A percentile compares a stretch with the other conserved stretches of the same genome.
Conservation (phyloP, 1,284 basidiomycete genomes). For the Boletus nobilissimus region DNA sequence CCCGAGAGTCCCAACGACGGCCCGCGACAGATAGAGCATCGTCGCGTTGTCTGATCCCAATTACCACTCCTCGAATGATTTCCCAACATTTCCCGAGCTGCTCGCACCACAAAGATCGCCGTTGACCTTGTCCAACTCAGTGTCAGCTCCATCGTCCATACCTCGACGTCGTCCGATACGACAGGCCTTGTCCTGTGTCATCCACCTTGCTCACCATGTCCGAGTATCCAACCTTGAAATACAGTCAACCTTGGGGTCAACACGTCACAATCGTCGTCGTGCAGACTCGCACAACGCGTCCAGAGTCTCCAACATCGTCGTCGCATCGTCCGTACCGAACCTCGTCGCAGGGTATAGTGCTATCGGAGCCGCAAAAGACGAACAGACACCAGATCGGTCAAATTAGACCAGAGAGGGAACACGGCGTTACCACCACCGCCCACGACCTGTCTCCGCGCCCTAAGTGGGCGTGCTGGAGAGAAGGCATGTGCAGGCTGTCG, state of each 20-base stretch:
- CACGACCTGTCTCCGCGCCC: conserved; percentile 28
- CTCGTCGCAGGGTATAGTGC: background rate
- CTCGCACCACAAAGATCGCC: background rate
- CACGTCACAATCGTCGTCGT: background rate
- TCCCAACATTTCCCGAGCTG: background rate
- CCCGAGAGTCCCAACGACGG: background rate
- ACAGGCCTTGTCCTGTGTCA: background rate
- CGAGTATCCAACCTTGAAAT: conserved; percentile 5
- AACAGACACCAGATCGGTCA: no score
- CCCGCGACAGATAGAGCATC: background rate
- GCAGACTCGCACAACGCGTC: background rate
- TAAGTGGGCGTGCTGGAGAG: conserved; percentile 34
- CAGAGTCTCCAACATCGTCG: conserved; percentile 9
- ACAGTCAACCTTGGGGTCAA: background rate
- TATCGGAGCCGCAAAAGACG: background rate
- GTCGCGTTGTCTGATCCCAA: background rate
- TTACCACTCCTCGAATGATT: background rate
- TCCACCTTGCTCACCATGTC: background rate
- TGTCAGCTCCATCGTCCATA: background rate
- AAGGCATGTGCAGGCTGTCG: conserved; percentile 18
- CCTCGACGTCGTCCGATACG: background rate
- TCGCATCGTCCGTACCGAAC: conserved; percentile 12
- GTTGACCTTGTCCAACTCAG: background rate
- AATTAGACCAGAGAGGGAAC: conserved; percentile 10
- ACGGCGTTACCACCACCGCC: conserved; percentile 21